These are phyloP conservation scores for Cystobasidium sp. DNA, from an alignment of 1,284 basidiomycete genomes.

Conservation along the genomic window DNA sequence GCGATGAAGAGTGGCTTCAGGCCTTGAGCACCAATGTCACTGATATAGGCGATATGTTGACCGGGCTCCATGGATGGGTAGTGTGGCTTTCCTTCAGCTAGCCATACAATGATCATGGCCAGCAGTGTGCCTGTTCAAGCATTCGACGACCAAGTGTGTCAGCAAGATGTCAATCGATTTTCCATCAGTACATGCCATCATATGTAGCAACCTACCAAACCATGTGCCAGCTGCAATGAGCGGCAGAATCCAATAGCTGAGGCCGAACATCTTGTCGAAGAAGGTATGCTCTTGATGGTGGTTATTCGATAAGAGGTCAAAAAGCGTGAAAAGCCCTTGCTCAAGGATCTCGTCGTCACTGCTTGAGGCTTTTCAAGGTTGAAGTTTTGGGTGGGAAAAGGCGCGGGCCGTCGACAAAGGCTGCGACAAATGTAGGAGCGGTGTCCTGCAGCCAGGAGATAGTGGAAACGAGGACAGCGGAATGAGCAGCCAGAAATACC, in stretches of 20 bases:
- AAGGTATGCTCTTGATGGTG: not conserved
- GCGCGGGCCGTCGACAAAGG: too few species aligned
- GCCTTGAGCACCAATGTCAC: constrained; percentile 33
- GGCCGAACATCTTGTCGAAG: constrained; percentile 4
- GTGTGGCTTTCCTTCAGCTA: constrained; percentile 32
- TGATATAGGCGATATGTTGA: constrained; percentile 36
- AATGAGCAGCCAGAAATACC: too few species aligned
- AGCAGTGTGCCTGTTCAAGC: constrained; percentile 32
- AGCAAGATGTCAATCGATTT: not conserved
- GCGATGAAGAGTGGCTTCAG: constrained; percentile 42
- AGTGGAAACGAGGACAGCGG: too few species aligned
- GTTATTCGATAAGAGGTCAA: not conserved
- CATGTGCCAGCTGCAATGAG: constrained; percentile 32
- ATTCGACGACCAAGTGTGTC: not conserved
- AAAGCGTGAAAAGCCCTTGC: not conserved
- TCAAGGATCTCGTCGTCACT: not conserved
- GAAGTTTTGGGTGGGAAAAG: not conserved
- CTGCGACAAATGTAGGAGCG: not conserved
- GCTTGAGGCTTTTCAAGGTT: not conserved
- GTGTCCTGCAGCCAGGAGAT: not conserved
- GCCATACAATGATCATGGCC: constrained; percentile 34
- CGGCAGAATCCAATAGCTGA: constrained; percentile 34
- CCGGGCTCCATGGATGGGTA: constrained; percentile 7
- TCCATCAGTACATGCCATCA: not conserved
- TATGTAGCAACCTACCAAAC: constrained; percentile 30